Conservation (phyloP, 2,329 filamentous ascomycete species). For the Hypoxylon sp. region DNA sequence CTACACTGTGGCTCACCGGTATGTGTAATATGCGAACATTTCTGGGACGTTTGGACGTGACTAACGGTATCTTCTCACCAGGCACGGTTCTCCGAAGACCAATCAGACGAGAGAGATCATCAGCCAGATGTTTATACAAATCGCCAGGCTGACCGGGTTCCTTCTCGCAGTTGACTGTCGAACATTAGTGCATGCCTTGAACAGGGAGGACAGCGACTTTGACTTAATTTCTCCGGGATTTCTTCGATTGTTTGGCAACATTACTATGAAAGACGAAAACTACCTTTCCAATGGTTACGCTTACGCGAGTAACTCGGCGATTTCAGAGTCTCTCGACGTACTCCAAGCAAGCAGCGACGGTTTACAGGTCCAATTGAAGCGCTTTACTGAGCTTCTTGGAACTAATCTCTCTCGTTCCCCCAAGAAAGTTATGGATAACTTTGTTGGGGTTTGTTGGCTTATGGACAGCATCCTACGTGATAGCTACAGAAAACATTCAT, state of each 20-base stretch:
- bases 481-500: conserved; percentile 49
- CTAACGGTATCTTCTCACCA: conserved; percentile 35
- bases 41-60: not conserved
- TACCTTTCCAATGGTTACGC: conserved; percentile 51
- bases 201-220: conserved; percentile 52
- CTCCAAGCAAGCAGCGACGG: conserved; percentile 59
- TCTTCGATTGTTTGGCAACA: conserved; percentile 58
- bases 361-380: conserved; percentile 58
- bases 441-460: conserved; percentile 54
- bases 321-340: conserved; percentile 57
- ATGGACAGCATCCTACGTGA: conserved; percentile 45
- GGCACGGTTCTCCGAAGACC: conserved; percentile 44
- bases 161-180: conserved; percentile 65
- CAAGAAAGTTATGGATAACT: conserved; percentile 58
- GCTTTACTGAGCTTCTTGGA: conserved; percentile 58
- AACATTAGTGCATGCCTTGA: conserved; percentile 48
- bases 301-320: conserved; percentile 49
- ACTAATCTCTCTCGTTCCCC: conserved; percentile 60
- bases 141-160: conserved; percentile 64
- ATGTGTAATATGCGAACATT: conserved; percentile 43
- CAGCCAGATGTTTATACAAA: conserved; percentile 53
- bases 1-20: conserved; percentile 58
- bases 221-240: conserved; percentile 61
- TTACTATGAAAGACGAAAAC: conserved; percentile 54
- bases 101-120: conserved; percentile 51